A percentile compares a stretch with the other conserved stretches of the same genome.
These are phyloP conservation scores for Strobilomyces echinocephalus DNA, from an alignment of 768 basidiomycete species.

Conservation along the genomic window DNA sequence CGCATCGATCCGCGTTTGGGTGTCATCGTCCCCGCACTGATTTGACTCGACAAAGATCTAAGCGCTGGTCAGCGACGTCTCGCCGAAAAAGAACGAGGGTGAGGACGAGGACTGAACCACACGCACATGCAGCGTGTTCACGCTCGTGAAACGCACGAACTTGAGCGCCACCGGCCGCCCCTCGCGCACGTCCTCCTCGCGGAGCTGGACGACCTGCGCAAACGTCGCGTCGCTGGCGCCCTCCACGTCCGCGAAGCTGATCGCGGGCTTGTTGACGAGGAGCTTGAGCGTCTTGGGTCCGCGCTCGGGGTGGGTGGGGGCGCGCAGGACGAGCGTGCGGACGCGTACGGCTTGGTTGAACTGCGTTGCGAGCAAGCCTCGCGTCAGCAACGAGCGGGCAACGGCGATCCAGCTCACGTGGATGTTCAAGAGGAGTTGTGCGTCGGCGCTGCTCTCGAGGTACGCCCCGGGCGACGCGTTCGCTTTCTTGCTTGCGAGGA, in stretches of 20 bases:
- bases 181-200: conserved; percentile 41
- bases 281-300: conserved; percentile 63
- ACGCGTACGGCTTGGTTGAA: conserved; percentile 68
- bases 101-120: too few relatives aligned
- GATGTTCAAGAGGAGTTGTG: conserved; percentile 64
- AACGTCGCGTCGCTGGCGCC: conserved; percentile 44
- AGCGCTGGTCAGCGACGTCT: not conserved
- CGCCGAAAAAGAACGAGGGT: not conserved
- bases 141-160: conserved; percentile 65
- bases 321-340: conserved; percentile 52
- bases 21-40: conserved; percentile 53
- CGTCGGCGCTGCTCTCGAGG: conserved; percentile 68
- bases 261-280: conserved; percentile 50
- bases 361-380: conserved; percentile 20
- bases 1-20: conserved; percentile 55
- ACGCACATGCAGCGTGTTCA: conserved; percentile 59
- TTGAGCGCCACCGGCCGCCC: conserved; percentile 48
- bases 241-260: conserved; percentile 67
- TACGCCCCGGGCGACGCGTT: conserved; percentile 43
- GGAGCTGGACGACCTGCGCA: conserved; percentile 54
- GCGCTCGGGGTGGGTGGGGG: conserved; percentile 32
- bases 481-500: conserved; percentile 40
- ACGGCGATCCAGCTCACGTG: conserved; percentile 38
- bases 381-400: too few relatives aligned
- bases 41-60: conserved; percentile 70